Evolutionary conservation across 2,329 filamentous ascomycete genomes (phyloP).

Genomic region (Cordyceps tenuipes): DNA sequence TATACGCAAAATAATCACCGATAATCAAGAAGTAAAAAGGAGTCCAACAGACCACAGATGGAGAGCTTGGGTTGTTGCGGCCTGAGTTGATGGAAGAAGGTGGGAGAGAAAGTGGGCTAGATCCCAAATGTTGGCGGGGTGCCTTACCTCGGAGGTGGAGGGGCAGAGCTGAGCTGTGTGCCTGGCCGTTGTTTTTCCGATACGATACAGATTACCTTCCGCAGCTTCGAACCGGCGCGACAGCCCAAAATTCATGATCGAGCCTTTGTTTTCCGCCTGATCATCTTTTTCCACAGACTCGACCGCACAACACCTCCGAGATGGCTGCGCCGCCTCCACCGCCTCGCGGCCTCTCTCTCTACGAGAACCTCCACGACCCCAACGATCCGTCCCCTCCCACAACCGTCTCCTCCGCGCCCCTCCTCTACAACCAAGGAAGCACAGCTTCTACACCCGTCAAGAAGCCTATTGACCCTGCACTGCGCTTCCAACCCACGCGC

Average conservation of each 20-base stretch:
- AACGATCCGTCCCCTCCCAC: constrained; percentile 34
- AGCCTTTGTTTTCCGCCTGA: not conserved
- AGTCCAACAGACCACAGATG: no score
- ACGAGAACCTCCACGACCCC: constrained; percentile 72
- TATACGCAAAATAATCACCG: no score
- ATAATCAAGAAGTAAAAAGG: not conserved
- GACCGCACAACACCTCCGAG: not conserved
- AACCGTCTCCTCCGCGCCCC: constrained; percentile 72
- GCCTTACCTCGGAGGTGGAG: constrained; percentile 21
- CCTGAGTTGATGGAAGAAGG: not conserved
- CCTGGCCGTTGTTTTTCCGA: constrained; percentile 23
- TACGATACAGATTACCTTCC: not conserved
- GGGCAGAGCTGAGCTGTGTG: constrained; percentile 16
- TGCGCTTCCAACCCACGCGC: constrained; percentile 82
- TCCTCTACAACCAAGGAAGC: constrained; percentile 44
- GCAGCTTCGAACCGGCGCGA: constrained; percentile 2
- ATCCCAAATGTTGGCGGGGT: constrained; percentile 24
- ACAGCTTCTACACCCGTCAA: constrained; percentile 46
- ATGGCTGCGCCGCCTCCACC: constrained; percentile 30
- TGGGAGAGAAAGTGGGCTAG: constrained; percentile 11
- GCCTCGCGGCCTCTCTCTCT: constrained; percentile 58
- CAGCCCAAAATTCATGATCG: not conserved
- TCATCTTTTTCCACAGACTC: not conserved
- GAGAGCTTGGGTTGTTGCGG: no score
- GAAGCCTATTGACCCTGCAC: constrained; percentile 51